Conservation (phyloP, 345 rosid genomes). For the Populus deltoides region DNA sequence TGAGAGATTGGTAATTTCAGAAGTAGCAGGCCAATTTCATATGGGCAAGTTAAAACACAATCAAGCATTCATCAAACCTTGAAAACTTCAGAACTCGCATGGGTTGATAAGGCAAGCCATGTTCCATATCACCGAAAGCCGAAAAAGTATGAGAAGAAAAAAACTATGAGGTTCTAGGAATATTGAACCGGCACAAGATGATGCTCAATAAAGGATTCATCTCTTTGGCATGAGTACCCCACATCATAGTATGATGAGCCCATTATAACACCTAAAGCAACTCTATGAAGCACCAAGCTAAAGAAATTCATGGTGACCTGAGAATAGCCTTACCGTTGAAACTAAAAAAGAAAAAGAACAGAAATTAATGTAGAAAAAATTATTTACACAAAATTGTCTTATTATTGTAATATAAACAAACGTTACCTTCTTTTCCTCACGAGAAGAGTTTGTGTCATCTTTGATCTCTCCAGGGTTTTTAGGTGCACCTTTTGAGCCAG, state of each 20-base stretch:
- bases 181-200: not conserved
- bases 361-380: too few species aligned
- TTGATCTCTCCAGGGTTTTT: conserved; percentile 74
- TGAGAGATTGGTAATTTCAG: not conserved
- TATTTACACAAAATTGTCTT: too few species aligned
- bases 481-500: conserved; percentile 75
- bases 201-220: not conserved
- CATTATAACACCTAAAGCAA: not conserved
- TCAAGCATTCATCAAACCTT: not conserved
- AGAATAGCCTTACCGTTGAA: too few species aligned
- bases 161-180: not conserved
- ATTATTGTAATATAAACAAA: not conserved
- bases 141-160: not conserved
- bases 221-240: not conserved
- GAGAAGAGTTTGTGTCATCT: conserved; percentile 78
- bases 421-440: conserved; percentile 83
- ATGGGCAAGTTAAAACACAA: not conserved
- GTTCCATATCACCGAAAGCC: not conserved
- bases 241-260: too few species aligned
- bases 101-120: not conserved
- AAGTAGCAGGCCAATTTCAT: not conserved
- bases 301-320: too few species aligned
- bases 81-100: not conserved
- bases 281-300: too few species aligned
- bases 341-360: too few species aligned